Percentiles rank a stretch among this genome's conserved stretches.
Conservation (phyloP, 176 grass and related monocot species). For the Rhynchospora tenuis region DNA sequence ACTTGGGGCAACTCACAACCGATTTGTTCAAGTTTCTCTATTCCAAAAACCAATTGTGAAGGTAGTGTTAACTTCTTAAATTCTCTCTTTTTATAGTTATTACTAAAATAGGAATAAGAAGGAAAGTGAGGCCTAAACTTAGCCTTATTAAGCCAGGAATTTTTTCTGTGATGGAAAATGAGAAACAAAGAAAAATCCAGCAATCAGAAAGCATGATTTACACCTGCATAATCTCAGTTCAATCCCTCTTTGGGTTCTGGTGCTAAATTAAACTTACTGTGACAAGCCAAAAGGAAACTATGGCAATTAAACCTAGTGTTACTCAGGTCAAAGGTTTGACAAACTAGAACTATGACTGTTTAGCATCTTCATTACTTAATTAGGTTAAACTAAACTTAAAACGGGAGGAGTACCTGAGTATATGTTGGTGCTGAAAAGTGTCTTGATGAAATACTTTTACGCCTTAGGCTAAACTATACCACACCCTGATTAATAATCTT, state of each 20-base stretch:
- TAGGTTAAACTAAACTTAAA: neutral
- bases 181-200: neutral
- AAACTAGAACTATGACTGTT: neutral
- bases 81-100: neutral
- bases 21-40: slow-evolving; percentile 63
- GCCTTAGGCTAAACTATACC: neutral
- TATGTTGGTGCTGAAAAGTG: neutral
- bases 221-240: neutral
- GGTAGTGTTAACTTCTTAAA: slow-evolving; percentile 13
- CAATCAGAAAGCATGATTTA: neutral
- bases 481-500: neutral
- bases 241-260: neutral
- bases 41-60: slow-evolving; percentile 99
- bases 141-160: neutral
- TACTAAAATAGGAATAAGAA: slow-evolving; percentile 5
- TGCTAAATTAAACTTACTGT: neutral
- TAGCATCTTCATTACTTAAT: neutral
- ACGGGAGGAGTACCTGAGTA: neutral
- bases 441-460: neutral
- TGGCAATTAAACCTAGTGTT: neutral
- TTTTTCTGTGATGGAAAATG: neutral
- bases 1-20: slow-evolving; percentile 61
- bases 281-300: neutral
- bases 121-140: neutral
- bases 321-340: slow-evolving; percentile 4